Conservation (phyloP, 768 basidiomycete genomes). For the Mycena rebaudengoi region DNA sequence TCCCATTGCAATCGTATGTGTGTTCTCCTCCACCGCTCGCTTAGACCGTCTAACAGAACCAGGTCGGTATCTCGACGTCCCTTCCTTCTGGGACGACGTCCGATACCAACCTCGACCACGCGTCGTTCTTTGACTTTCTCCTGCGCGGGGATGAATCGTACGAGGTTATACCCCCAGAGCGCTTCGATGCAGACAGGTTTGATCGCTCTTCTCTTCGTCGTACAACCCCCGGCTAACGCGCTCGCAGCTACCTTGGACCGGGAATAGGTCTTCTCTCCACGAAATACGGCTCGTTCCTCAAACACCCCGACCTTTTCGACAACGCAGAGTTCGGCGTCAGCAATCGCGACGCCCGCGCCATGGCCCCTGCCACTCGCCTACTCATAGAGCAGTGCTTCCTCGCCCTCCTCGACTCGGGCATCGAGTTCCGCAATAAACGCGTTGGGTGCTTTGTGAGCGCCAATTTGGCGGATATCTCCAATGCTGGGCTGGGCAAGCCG, state of each 20-base stretch:
- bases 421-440: conserved; percentile 46
- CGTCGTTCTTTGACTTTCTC: neutral
- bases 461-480: conserved; percentile 25
- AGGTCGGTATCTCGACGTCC: neutral
- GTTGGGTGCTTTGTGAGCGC: conserved; percentile 48
- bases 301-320: conserved; percentile 38
- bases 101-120: neutral
- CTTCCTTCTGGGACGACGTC: neutral
- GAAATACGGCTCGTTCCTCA: conserved; percentile 39
- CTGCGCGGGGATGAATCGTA: neutral
- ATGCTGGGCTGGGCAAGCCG: neutral
- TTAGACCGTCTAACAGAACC: too few species aligned
- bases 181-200: neutral
- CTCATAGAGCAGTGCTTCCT: conserved; percentile 43
- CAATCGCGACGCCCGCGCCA: conserved; percentile 36
- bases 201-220: neutral
- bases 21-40: too few species aligned
- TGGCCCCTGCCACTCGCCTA: conserved; percentile 37
- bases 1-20: too few species aligned
- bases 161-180: neutral
- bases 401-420: conserved; percentile 50
- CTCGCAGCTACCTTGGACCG: neutral
- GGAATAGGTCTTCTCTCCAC: neutral
- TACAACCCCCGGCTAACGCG: neutral
- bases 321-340: conserved; percentile 42